A percentile compares a stretch with the other conserved stretches of the same genome.
Evolutionary conservation across 306 rosid genomes (phyloP).

Genomic region (Cucumis melo): DNA sequence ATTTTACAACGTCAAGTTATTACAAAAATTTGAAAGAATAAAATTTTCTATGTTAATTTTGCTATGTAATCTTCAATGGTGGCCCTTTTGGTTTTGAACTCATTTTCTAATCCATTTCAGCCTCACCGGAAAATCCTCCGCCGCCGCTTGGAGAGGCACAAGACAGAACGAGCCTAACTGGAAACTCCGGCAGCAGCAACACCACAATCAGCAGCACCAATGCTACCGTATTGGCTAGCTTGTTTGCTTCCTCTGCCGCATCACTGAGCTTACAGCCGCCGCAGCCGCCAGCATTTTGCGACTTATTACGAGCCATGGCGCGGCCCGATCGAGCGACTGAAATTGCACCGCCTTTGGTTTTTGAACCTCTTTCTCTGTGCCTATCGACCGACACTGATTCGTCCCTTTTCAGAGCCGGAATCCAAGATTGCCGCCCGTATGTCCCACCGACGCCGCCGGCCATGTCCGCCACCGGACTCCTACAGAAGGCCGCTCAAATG

Average conservation of each 20-base stretch:
- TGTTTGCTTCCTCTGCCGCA: neutral
- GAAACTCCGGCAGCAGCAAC: neutral
- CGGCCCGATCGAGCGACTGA: neutral
- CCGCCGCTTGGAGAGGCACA: neutral
- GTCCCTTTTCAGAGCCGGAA: neutral
- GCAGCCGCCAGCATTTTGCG: neutral
- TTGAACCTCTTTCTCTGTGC: neutral
- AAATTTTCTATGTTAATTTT: no score
- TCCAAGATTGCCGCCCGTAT: neutral
- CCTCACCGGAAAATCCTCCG: neutral
- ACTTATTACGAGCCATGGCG: conserved; percentile 1
- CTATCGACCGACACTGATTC: neutral
- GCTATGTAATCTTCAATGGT: no score
- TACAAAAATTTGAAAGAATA: no score
- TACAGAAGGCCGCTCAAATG: conserved; percentile 6
- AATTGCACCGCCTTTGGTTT: neutral
- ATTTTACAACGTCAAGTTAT: no score
- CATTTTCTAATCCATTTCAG: neutral
- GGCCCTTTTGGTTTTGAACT: neutral
- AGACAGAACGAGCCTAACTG: neutral
- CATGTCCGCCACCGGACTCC: conserved; percentile 2
- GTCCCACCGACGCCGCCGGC: neutral
- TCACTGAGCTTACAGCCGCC: neutral
- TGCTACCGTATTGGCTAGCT: neutral
- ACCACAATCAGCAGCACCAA: neutral